Conservation (phyloP, 148 eudicot species). For the Diospyros lotus region DNA sequence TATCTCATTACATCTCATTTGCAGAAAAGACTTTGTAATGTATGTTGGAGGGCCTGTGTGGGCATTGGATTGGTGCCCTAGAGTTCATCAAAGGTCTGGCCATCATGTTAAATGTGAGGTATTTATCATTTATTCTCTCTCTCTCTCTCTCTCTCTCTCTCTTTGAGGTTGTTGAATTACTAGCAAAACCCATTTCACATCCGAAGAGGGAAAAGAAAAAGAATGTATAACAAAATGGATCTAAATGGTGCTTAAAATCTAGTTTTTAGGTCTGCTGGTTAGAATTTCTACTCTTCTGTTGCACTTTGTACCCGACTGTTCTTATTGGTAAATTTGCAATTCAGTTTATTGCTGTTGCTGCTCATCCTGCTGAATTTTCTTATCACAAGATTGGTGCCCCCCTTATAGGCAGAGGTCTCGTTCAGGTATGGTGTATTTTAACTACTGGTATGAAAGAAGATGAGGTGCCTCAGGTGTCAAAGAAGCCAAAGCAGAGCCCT, state of each 20-base stretch:
- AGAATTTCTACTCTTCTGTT: not conserved
- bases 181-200: too few relatives aligned
- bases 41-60: constrained; percentile 79
- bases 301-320: not conserved
- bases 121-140: not conserved
- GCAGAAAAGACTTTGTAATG: constrained; percentile 86
- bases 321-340: constrained; percentile 13
- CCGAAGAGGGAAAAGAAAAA: too few relatives aligned
- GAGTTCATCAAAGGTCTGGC: constrained; percentile 36
- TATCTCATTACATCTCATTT: constrained; percentile 29
- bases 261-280: too few relatives aligned
- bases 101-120: constrained; percentile 57
- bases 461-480: constrained; percentile 22
- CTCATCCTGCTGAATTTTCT: constrained; percentile 95
- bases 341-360: constrained; percentile 90
- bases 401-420: constrained; percentile 76
- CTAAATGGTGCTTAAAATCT: too few relatives aligned
- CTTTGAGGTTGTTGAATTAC: not conserved
- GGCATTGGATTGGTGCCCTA: constrained; percentile 95
- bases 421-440: constrained; percentile 84
- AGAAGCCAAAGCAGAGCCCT: constrained; percentile 25
- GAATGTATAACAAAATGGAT: not conserved
- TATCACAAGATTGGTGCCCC: constrained; percentile 84
- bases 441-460: constrained; percentile 25
- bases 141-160: not conserved